A percentile compares a stretch with the other conserved stretches of the same genome.
These are phyloP conservation scores for Talaromyces trachyspermus DNA, from an alignment of 495 filamentous ascomycete genomes.

Conservation along the genomic window DNA sequence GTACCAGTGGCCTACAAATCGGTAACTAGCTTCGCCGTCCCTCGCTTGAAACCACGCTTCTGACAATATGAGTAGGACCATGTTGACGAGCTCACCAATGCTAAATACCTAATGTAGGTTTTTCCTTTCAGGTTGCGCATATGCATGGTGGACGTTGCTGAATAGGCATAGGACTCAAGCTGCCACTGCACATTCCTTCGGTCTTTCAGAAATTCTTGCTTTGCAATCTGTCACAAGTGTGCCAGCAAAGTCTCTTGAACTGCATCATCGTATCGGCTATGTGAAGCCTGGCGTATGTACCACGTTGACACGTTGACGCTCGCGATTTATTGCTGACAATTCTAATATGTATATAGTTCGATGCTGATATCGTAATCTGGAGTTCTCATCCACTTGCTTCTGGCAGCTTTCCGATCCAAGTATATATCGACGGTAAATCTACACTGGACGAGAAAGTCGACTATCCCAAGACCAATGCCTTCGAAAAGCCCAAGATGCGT, in stretches of 20 bases:
- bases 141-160: background rate
- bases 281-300: slow-evolving; percentile 51
- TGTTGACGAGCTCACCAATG: slow-evolving; percentile 24
- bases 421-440: slow-evolving; percentile 57
- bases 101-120: slow-evolving; percentile 33
- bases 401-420: slow-evolving; percentile 53
- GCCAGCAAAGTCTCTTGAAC: slow-evolving; percentile 51
- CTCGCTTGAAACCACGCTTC: too few species aligned
- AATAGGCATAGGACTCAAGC: slow-evolving; percentile 34
- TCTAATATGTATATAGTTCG: too few species aligned
- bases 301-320: too few species aligned
- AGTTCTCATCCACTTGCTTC: slow-evolving; percentile 55
- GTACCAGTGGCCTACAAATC: slow-evolving; percentile 45
- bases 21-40: too few species aligned
- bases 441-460: slow-evolving; percentile 27
- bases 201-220: slow-evolving; percentile 52
- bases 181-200: slow-evolving; percentile 52
- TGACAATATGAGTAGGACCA: too few species aligned
- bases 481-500: slow-evolving; percentile 19
- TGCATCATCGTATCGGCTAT: slow-evolving; percentile 54
- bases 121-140: background rate
- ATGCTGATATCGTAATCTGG: slow-evolving; percentile 62
- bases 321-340: too few species aligned
- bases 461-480: slow-evolving; percentile 13
- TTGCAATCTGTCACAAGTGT: slow-evolving; percentile 54